Evolutionary conservation across 768 basidiomycete species (phyloP), one percentile per base, ranked within the genome.

Genomic region (Panaeolus papilionaceus): DNA sequence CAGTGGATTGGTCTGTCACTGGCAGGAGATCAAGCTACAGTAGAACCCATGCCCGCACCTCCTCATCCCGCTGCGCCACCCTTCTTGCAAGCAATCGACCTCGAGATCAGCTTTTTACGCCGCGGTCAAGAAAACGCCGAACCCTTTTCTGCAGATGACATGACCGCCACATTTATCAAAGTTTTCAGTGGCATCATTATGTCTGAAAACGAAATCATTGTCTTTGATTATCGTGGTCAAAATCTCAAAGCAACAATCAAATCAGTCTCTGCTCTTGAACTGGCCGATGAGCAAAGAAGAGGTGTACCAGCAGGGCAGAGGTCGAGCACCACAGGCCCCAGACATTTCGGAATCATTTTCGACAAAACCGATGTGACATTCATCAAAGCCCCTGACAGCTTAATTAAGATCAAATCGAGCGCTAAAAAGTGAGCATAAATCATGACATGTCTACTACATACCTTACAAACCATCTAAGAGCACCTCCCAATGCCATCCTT

Each of bases 401-500:
- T 83, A 5, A 95, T 99, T 78, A 96, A 92, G 80, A 83, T 99
- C 74, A 98, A 96, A 80, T 90, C 94, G 37, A 95, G 93, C 71
- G 89, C 92, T 2, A 98, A 92, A 78, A 94, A 93, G 95, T 95
- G 62, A 69, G 88, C 67, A 26, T 54, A 44, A 26, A 38, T 42
- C 62, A 40, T 16, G 33, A 40, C 23, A 26, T 12, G 71, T n/a
- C 26, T 68, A 40, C 47, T 66, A 62, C 61, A 20, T 67, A 4
- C 23, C 38, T 28, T 28, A 58, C 64, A 51, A 37, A 14, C 63
- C 10, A 28, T 14, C 61, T 3, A 61, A 96, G 95, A 72, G 89
- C 94, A 0, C 90, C 95, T 5, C 89, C 96, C 7, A 99, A 98
- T 76, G 95, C 98, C 0, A 97, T 99, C 71, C 86, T 99, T 10